phyloP scores from a whole-genome alignment of 441 rosid species.

The Adansonia gregorii region DNA sequence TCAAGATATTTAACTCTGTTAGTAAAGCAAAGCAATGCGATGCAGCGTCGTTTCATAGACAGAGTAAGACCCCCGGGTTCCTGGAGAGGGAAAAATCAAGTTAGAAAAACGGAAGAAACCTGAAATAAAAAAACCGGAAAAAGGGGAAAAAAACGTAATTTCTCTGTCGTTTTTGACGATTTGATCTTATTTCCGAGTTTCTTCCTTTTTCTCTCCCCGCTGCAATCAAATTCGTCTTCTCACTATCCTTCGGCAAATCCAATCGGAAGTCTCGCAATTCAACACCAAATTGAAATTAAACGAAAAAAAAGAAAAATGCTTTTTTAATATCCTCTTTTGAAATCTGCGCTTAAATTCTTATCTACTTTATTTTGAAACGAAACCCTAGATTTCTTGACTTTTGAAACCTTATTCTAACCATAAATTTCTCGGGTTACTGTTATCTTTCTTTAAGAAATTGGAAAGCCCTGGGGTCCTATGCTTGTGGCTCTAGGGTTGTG shows the following conservation, averaged over 20 bases:
- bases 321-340: not conserved
- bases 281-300: not conserved
- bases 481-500: conserved; percentile 29
- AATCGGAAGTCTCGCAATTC: not conserved
- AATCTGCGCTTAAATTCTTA: conserved; percentile 6
- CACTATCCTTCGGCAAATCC: conserved; percentile 18
- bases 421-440: not conserved
- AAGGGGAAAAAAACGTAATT: not conserved
- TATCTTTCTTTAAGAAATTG: not conserved
- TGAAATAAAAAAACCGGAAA: not conserved
- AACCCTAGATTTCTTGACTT: conserved; percentile 23
- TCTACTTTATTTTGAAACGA: not conserved
- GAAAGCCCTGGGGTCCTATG: not conserved
- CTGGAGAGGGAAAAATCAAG: conserved; percentile 1
- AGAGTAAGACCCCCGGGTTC: not conserved
- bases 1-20: no score
- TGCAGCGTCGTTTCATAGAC: not conserved
- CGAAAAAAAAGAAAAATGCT: not conserved
- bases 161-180: not conserved
- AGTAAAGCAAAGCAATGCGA: not conserved
- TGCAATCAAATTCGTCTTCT: conserved; percentile 20
- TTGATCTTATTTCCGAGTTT: not conserved
- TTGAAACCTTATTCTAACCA: not conserved
- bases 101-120: not conserved
- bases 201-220: not conserved